Conservation (phyloP, 495 filamentous ascomycete species). For the Podospora sp. region DNA sequence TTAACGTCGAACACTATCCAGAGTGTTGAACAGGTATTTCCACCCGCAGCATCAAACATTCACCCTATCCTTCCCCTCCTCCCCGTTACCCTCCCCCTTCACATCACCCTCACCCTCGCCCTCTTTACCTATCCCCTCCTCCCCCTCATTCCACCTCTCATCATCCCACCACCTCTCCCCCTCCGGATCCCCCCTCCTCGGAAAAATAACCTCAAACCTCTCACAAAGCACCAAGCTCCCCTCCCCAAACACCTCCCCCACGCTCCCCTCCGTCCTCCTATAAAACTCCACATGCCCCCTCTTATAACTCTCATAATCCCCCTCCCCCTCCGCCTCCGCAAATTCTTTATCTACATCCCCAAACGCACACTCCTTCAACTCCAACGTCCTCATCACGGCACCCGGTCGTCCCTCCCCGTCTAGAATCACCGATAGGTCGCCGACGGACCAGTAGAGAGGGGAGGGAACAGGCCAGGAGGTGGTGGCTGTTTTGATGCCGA, state of each 20-base stretch:
- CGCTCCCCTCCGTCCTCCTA: conserved; percentile 21
- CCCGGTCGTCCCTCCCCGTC: conserved; percentile 31
- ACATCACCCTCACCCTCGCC: too few relatives aligned
- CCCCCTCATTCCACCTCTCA: not conserved
- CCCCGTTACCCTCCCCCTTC: too few relatives aligned
- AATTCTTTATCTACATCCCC: conserved; percentile 37
- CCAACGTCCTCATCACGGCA: conserved; percentile 36
- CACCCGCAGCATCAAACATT: too few relatives aligned
- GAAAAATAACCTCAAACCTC: conserved; percentile 38
- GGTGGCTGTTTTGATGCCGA: conserved; percentile 36
- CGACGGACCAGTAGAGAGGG: conserved; percentile 36
- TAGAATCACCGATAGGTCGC: conserved; percentile 38
- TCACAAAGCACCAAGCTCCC: conserved; percentile 40
- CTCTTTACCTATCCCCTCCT: not conserved
- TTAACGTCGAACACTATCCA: too few relatives aligned
- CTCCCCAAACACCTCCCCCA: conserved; percentile 29
- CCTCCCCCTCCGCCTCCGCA: conserved; percentile 40
- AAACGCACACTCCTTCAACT: conserved; percentile 34
- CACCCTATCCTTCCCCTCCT: too few relatives aligned
- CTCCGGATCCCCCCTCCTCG: conserved; percentile 7
- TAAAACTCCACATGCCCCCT: conserved; percentile 35
- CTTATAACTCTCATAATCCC: conserved; percentile 33
- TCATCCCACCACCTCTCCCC: too few relatives aligned
- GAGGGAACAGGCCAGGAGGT: conserved; percentile 38
- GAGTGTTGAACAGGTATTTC: too few relatives aligned